Evolutionary conservation across 1,139 yeast genomes (phyloP).

Genomic region (Pichia sp.): DNA sequence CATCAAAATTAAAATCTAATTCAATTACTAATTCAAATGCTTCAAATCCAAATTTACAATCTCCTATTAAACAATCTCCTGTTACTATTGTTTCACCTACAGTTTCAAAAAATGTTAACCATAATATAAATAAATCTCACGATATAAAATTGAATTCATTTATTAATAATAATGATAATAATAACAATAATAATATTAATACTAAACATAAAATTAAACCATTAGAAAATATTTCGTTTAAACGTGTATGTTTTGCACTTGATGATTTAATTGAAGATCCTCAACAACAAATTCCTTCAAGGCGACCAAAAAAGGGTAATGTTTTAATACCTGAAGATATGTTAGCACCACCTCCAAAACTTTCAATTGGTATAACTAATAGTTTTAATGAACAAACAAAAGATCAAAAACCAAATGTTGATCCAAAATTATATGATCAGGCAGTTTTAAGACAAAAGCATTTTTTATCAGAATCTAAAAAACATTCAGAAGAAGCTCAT

Average conservation of each 20-base stretch:
- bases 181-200: slow-evolving; percentile 1
- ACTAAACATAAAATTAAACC: neutral
- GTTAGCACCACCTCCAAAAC: slow-evolving; percentile 53
- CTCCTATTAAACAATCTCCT: neutral
- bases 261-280: slow-evolving; percentile 71
- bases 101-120: neutral
- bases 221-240: slow-evolving; percentile 35
- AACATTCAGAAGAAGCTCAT: slow-evolving; percentile 73
- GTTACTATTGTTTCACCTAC: neutral
- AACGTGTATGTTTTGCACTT: slow-evolving; percentile 70
- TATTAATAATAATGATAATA: too few species aligned
- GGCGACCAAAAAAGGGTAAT: slow-evolving; percentile 74
- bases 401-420: slow-evolving; percentile 33
- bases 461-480: slow-evolving; percentile 55
- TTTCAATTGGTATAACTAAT: slow-evolving; percentile 56
- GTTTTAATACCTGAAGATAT: slow-evolving; percentile 71
- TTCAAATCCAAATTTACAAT: neutral
- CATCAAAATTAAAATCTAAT: slow-evolving; percentile 43
- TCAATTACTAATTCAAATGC: too few species aligned
- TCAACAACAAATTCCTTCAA: slow-evolving; percentile 90
- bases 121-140: too few species aligned
- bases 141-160: too few species aligned
- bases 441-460: slow-evolving; percentile 54
- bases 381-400: slow-evolving; percentile 39
- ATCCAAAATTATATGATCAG: slow-evolving; percentile 39